Evolutionary conservation across 371 early-diverging fungal species (phyloP), one percentile per base, ranked within the genome.

Genomic region (Mucor irregularis): DNA sequence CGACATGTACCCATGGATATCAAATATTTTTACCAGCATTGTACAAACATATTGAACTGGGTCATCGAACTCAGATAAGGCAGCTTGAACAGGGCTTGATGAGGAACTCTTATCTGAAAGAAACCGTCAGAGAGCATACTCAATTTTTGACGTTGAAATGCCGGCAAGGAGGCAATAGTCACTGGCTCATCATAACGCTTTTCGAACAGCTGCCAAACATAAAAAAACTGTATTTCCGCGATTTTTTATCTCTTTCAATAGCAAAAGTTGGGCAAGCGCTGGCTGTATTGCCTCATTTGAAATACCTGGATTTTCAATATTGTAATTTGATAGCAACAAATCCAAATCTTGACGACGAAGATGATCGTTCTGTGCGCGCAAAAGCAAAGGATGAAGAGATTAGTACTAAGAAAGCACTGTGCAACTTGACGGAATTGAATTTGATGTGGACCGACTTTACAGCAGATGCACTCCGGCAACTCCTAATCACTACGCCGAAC

Each of bases 401-500:
- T 0, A 31, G 19, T 16, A 22, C 31, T 6, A 43, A 53, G 21
- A 2, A 24, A 14, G 8, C 16, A 3, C 38, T 17, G 25, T 42
- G 49, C 29, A 49, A 43, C 26, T 14, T 61, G 26, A 40, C 30
- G 17, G 34, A 49, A 22, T 47, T 78, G 1, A 47, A 53, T 26
- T 49, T 71, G 4, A 25, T 58, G 4, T 79, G 79, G 79, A 79
- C 79, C 11, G 76, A 79, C 31, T 76, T 79, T 50, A 58, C 72
- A 4, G 35, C 53, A 4, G 51, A 60, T 21, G 69, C 74, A 14
- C 60, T 73, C 13, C 21, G 46, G n/a, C 54, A 64, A 9, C 61
- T 79, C 0, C 53, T 69, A 4, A 22, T 37, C 5, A 24, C 29
- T 9, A 40, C 68, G 8, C 79, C 79, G 7, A 25, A 56, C 13